Percentiles rank a stretch among this genome's conserved stretches.
Conservation (phyloP, 2,329 filamentous ascomycete species). For the Penicillium sp. region DNA sequence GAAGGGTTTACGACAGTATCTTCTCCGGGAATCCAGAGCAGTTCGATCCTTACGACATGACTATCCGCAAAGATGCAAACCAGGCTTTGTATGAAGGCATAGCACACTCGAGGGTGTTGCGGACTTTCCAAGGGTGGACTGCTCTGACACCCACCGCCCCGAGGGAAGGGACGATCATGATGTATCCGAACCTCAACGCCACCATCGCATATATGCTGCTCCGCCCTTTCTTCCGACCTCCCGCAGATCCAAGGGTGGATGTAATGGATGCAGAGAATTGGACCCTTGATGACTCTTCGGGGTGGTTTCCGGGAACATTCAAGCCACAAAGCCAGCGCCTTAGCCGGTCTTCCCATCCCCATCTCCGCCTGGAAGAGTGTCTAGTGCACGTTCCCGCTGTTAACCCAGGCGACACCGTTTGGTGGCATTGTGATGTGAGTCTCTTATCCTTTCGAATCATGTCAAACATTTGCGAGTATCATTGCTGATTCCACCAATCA, state of each 20-base stretch:
- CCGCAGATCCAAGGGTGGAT: background rate
- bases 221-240: background rate
- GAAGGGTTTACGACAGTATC: background rate
- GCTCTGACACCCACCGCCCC: background rate
- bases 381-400: background rate
- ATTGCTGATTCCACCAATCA: background rate
- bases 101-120: background rate
- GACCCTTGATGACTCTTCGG: background rate
- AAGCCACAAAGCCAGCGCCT: slow-evolving; percentile 3
- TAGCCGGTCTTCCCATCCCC: slow-evolving; percentile 6
- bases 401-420: background rate
- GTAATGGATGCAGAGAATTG: slow-evolving; percentile 2
- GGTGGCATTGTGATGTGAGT: slow-evolving; percentile 9
- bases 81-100: background rate
- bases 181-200: background rate
- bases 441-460: background rate
- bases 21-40: background rate
- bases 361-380: slow-evolving; percentile 6
- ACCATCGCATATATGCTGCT: background rate
- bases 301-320: slow-evolving; percentile 6
- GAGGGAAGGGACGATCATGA: background rate
- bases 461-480: too few species aligned
- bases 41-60: background rate
- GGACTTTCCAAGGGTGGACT: background rate
- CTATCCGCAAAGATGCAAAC: background rate